These are phyloP conservation scores for Hypoxylon sp. DNA, from an alignment of 2,329 filamentous ascomycete genomes.

Conservation along the genomic window DNA sequence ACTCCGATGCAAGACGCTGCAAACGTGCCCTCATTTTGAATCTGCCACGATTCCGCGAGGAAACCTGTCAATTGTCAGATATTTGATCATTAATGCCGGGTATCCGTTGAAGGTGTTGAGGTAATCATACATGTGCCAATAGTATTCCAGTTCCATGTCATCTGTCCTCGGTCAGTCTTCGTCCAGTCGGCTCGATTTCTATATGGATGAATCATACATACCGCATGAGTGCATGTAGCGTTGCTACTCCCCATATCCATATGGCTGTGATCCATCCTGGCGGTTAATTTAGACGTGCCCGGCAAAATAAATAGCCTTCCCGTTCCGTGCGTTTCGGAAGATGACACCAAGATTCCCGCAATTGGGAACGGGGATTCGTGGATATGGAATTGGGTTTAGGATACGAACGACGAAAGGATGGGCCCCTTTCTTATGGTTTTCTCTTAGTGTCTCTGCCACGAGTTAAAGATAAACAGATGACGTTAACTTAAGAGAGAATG, in stretches of 20 bases:
- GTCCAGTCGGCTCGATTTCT: slow-evolving; percentile 23
- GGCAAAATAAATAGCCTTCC: slow-evolving; percentile 41
- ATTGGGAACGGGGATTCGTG: slow-evolving; percentile 19
- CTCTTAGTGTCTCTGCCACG: slow-evolving; percentile 9
- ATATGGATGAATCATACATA: slow-evolving; percentile 28
- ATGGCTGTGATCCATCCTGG: slow-evolving; percentile 44
- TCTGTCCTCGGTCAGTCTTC: slow-evolving; percentile 52
- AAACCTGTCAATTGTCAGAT: slow-evolving; percentile 52
- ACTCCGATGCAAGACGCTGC: slow-evolving; percentile 62
- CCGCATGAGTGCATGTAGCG: slow-evolving; percentile 27
- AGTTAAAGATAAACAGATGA: slow-evolving; percentile 13
- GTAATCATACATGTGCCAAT: slow-evolving; percentile 56
- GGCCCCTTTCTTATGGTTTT: slow-evolving; percentile 13
- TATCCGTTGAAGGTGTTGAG: slow-evolving; percentile 8
- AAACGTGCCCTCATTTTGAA: slow-evolving; percentile 59
- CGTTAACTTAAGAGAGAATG: slow-evolving; percentile 29
- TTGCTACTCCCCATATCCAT: slow-evolving; percentile 36
- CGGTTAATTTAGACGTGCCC: slow-evolving; percentile 39
- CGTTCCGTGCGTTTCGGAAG: slow-evolving; percentile 38
- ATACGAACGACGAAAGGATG: slow-evolving; percentile 5
- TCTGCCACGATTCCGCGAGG: slow-evolving; percentile 59
- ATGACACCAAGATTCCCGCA: slow-evolving; percentile 18
- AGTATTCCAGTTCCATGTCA: slow-evolving; percentile 63
- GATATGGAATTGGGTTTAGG: background rate
- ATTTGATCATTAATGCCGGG: background rate